These are phyloP conservation scores for Suillus bovinus DNA, from an alignment of 768 basidiomycete species.

Conservation along the genomic window DNA sequence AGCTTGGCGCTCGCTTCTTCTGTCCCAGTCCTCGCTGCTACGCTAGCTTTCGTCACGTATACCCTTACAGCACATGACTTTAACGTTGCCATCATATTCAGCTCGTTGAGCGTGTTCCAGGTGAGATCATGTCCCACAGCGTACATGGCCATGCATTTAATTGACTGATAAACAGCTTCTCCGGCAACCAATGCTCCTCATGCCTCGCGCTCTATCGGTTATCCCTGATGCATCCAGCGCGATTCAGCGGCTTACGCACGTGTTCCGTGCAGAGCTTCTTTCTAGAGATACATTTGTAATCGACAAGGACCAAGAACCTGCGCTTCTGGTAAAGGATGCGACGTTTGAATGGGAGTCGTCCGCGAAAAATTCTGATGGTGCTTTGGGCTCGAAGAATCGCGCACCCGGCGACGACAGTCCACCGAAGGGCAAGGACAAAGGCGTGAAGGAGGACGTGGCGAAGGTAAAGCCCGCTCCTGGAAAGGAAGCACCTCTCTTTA, in stretches of 20 bases:
- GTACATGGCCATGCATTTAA: not conserved
- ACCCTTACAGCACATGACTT: constrained; percentile 54
- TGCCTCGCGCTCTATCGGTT: constrained; percentile 60
- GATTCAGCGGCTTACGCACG: constrained; percentile 46
- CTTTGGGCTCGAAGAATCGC: not conserved
- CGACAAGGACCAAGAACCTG: constrained; percentile 46
- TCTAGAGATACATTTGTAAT: constrained; percentile 43
- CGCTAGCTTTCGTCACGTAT: constrained; percentile 67
- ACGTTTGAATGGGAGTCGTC: constrained; percentile 64
- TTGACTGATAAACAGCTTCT: constrained; percentile 43
- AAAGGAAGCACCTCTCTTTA: constrained; percentile 36
- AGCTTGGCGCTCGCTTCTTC: constrained; percentile 48
- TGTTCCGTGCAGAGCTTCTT: constrained; percentile 52
- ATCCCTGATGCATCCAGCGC: constrained; percentile 68
- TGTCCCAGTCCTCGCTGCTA: constrained; percentile 65
- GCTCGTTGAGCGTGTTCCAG: constrained; percentile 64
- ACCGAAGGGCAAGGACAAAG: not conserved
- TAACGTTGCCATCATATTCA: constrained; percentile 68
- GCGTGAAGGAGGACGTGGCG: constrained; percentile 12
- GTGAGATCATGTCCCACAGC: constrained; percentile 20
- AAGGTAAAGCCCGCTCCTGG: constrained; percentile 14
- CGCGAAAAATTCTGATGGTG: constrained; percentile 12
- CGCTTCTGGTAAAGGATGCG: constrained; percentile 53
- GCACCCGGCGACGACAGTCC: constrained; percentile 1
- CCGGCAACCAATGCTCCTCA: constrained; percentile 68